Percentiles rank a stretch among this genome's conserved stretches.
Evolutionary conservation across 257 asterid species (phyloP).

Genomic region (Phtheirospermum japonicum): DNA sequence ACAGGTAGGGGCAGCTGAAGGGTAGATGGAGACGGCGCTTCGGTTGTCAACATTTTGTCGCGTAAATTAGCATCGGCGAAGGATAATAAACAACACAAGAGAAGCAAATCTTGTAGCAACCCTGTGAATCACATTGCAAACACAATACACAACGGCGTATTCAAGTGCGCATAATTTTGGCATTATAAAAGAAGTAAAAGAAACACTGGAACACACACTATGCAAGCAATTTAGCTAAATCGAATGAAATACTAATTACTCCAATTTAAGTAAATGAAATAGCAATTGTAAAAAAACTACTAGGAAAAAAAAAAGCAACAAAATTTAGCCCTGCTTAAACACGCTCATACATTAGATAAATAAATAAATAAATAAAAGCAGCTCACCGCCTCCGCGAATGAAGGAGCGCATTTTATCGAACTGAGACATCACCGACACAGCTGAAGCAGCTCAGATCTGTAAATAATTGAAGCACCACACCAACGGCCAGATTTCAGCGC

Average conservation of each 20-base stretch:
- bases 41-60: constrained; percentile 35
- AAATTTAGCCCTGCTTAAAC: no score
- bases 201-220: background rate
- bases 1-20: constrained; percentile 42
- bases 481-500: constrained; percentile 28
- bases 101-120: constrained; percentile 40
- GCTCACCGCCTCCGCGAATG: constrained; percentile 40
- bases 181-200: background rate
- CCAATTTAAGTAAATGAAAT: background rate
- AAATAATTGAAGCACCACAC: constrained; percentile 21
- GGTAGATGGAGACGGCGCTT: constrained; percentile 34
- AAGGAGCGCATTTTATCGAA: constrained; percentile 30
- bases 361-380: no score
- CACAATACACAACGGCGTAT: constrained; percentile 8
- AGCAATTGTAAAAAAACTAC: background rate
- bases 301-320: background rate
- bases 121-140: constrained; percentile 45
- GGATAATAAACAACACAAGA: constrained; percentile 42
- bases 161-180: background rate
- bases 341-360: no score
- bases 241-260: no score
- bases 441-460: constrained; percentile 45
- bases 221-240: background rate
- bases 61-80: constrained; percentile 40
- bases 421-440: constrained; percentile 49